These are phyloP conservation scores for Fragilariopsis cylindrus DNA, from an alignment of 108 stramenopile species.

Conservation along the genomic window DNA sequence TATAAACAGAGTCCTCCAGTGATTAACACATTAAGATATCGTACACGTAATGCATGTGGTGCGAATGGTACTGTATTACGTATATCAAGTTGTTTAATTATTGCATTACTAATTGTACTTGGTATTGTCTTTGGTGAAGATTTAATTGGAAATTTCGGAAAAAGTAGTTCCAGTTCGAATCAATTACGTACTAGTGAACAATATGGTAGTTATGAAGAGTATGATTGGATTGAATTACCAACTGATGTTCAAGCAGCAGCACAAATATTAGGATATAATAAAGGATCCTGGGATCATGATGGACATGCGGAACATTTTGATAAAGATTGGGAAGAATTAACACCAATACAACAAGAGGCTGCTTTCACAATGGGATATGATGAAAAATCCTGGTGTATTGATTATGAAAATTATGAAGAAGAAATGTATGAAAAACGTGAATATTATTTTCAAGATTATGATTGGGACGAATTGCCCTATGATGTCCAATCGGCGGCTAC, in stretches of 20 bases:
- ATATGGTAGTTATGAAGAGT: constrained; percentile 18
- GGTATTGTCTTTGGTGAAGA: neutral
- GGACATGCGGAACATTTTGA: constrained; percentile 15
- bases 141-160: too few species aligned
- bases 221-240: constrained; percentile 49
- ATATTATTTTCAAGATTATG: constrained; percentile 11
- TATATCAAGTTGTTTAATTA: neutral
- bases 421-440: constrained; percentile 10
- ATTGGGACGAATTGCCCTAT: constrained; percentile 46
- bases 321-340: constrained; percentile 44
- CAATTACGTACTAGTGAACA: neutral
- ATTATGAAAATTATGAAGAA: constrained; percentile 14
- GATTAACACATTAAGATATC: neutral
- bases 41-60: neutral
- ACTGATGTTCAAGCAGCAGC: constrained; percentile 42
- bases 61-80: neutral
- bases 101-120: neutral
- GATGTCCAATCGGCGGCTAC: constrained; percentile 40
- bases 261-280: constrained; percentile 35
- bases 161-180: too few species aligned
- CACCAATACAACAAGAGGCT: constrained; percentile 42
- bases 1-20: too few species aligned
- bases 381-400: constrained; percentile 37
- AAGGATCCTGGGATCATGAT: constrained; percentile 40
- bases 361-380: constrained; percentile 43